Evolutionary conservation across 2,329 filamentous ascomycete species (phyloP).

Genomic region (Neofusicoccum laricinum): DNA sequence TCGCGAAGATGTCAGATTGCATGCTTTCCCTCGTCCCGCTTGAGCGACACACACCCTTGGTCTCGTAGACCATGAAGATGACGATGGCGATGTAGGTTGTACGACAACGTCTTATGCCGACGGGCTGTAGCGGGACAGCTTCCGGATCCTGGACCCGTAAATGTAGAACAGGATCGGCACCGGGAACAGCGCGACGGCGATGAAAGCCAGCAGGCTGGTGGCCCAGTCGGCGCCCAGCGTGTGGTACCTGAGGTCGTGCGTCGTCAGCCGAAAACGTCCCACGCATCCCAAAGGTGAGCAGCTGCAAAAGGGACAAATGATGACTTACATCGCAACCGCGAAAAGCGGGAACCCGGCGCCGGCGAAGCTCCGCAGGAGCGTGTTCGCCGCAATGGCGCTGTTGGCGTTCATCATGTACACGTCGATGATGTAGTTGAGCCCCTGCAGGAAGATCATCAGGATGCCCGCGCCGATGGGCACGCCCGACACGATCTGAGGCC

Average conservation of each 20-base stretch:
- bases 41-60: too few relatives aligned
- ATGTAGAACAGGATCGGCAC: slow-evolving; percentile 36
- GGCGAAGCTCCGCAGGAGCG: slow-evolving; percentile 22
- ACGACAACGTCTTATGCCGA: background rate
- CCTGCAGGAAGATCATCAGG: slow-evolving; percentile 46
- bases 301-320: background rate
- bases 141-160: slow-evolving; percentile 32
- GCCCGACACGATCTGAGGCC: slow-evolving; percentile 41
- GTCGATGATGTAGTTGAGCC: slow-evolving; percentile 47
- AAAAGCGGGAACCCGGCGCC: slow-evolving; percentile 25
- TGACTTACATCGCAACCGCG: slow-evolving; percentile 20
- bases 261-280: background rate
- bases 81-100: too few relatives aligned
- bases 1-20: too few relatives aligned
- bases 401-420: slow-evolving; percentile 40
- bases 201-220: slow-evolving; percentile 30
- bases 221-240: slow-evolving; percentile 36
- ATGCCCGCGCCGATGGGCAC: slow-evolving; percentile 43
- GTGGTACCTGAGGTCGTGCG: slow-evolving; percentile 25
- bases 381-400: slow-evolving; percentile 25
- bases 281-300: background rate
- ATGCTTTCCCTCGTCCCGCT: too few relatives aligned
- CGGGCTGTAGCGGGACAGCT: slow-evolving; percentile 14
- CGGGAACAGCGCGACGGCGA: slow-evolving; percentile 31
- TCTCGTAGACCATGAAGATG: too few relatives aligned